Base-by-base conservation (phyloP, 495 filamentous ascomycete species). In the Trichoderma virens region DNA sequence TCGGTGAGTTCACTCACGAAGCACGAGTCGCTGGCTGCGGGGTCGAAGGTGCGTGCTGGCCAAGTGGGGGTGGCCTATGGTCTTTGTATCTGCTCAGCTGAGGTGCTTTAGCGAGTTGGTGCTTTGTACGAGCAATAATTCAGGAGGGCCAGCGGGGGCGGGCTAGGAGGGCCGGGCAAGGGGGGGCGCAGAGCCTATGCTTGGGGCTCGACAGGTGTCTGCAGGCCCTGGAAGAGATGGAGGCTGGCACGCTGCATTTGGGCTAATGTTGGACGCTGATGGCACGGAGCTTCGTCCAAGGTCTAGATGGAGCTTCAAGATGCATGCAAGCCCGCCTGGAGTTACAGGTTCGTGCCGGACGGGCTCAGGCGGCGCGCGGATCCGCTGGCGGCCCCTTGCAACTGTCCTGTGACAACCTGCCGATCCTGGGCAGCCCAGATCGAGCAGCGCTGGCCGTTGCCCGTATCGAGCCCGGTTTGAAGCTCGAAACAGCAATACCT, bases 1-100 rank as follows among this genome's bases (percentile, higher is more conserved):
- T 56, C 16, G 25, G 51, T 25, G 23, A 27, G 51, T 31, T 28
- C 9, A 30, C 9, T 9, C 23, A 56, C 28, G 25, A 56, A 30
- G 51, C 51, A 45, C 41, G 41, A 45, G 41, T 56, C 6, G 9
- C 25, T 56, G 51, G 51, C 51, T 56, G 51, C 51, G 51, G 51
- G 51, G 51, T 56, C 51, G 23, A 56, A 47, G 51, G 51, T 56
- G 51, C 25, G 11, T 28, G 51, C 25, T 56, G 51, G 25, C 51
- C 23, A 56, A 56, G 51, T 56, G 51, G 51, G 51, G 51, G 25
- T 16, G 51, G 25, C 9, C 23, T 11, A 30, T 28, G 51, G 51
- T 30, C 51, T 56, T 56, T 56, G 51, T 56, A 56, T 56, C 6
- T 47, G 43, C 43, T 47, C 43, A 20, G 18, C 18, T 47, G 11